Conservation (phyloP, 2,329 filamentous ascomycete species). For the Neonectria magnoliae region DNA sequence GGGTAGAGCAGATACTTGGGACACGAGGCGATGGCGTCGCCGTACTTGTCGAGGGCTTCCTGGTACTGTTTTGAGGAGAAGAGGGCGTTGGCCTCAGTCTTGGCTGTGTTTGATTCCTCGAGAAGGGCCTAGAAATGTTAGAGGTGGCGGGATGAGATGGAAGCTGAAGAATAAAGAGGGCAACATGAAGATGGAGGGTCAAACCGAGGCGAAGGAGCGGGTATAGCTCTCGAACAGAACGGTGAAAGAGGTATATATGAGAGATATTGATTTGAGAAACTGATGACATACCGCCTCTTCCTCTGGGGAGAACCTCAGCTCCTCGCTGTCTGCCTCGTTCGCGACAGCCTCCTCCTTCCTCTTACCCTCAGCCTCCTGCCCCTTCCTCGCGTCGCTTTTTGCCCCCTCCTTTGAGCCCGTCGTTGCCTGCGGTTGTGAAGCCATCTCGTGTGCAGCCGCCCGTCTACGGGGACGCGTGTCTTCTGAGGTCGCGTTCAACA, state of each 20-base stretch:
- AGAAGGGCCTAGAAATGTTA: slow-evolving; percentile 67
- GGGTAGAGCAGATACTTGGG: slow-evolving; percentile 90
- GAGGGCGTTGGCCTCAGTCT: slow-evolving; percentile 80
- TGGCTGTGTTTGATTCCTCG: slow-evolving; percentile 76
- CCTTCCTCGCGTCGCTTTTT: slow-evolving; percentile 7
- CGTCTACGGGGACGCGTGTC: background rate
- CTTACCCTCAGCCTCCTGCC: background rate
- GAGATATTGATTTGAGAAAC: background rate
- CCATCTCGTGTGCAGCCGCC: background rate
- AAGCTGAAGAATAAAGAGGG: too few species aligned
- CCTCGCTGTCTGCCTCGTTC: slow-evolving; percentile 35
- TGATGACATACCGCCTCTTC: slow-evolving; percentile 63
- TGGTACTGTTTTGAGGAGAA: slow-evolving; percentile 78
- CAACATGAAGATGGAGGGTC: background rate
- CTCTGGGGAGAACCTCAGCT: slow-evolving; percentile 59
- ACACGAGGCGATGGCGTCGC: slow-evolving; percentile 79
- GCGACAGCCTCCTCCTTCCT: slow-evolving; percentile 16
- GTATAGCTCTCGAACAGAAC: background rate
- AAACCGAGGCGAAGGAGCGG: background rate
- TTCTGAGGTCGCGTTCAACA: background rate
- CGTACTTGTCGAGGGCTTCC: slow-evolving; percentile 84
- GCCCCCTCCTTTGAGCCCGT: slow-evolving; percentile 19
- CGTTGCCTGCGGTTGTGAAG: background rate
- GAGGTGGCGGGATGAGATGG: background rate
- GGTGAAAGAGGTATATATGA: background rate